Evolutionary conservation across 495 filamentous ascomycete genomes (phyloP), one percentile per base, ranked within the genome.

Genomic region (Terfezia boudieri): DNA sequence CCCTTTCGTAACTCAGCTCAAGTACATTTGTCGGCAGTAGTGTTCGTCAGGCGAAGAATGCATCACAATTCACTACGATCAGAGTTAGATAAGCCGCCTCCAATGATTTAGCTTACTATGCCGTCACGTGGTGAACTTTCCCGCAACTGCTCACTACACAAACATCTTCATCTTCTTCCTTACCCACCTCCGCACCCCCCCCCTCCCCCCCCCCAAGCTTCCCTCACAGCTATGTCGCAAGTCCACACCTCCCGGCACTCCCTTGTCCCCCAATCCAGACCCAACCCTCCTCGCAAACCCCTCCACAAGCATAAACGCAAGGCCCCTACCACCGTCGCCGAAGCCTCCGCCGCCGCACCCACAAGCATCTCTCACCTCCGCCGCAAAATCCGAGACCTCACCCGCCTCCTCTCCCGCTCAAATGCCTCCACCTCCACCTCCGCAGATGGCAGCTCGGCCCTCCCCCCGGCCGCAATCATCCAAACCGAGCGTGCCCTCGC

Each of bases 401-500:
- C 71, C 53, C 69, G 81, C 23, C 70, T 83, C 0, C 75, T 94
- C 51, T 71, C 75, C 17, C 72, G 73, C 53, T 66, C 67, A 10
- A 61, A 68, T 12, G 70, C 80, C 20, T 4, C 41, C 41, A 46
- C 12, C 3, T 4, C 41, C 4, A 20, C 41, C 12, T 4, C 41
- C 8, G 8, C 4, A 46, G 41, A 46, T 20, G 41, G 17, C 41
- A 46, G 2, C 41, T 20, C 4, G 14, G 4, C 17, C 8, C 67
- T 95, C n/a, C 78, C 85, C 0, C 82, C 84, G 37, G 77, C 86
- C 66, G 75, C 82, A 50, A 73, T 81, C 37, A 71, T 82, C 35
- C 77, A 89, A 12, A 77, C 84, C 54, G 85, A 95, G 67, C 77
- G 89, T 36, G 89, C 88, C 50, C 69, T 95, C 49, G 73, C 73